A percentile compares a stretch with the other conserved stretches of the same genome.
phyloP scores from a whole-genome alignment of 2,329 filamentous ascomycete genomes.

The Talaromyces sp. region DNA sequence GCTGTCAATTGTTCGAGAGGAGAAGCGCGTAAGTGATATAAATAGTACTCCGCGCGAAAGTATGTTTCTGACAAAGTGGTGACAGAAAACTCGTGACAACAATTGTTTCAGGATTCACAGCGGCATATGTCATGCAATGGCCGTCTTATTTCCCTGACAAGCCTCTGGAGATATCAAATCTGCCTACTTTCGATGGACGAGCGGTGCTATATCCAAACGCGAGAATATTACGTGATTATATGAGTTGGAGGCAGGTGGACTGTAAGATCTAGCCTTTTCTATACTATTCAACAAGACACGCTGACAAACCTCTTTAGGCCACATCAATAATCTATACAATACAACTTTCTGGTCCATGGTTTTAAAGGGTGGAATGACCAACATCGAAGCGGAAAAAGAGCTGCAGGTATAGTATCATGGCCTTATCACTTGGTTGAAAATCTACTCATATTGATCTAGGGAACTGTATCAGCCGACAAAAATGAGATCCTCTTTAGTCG shows the following conservation, averaged over 20 bases:
- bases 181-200: slow-evolving; percentile 88
- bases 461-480: slow-evolving; percentile 79
- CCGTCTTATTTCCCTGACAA: slow-evolving; percentile 65
- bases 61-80: not conserved
- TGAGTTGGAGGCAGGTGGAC: slow-evolving; percentile 95
- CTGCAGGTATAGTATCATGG: slow-evolving; percentile 53
- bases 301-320: slow-evolving; percentile 48
- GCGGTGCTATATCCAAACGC: slow-evolving; percentile 84
- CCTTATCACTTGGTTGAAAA: slow-evolving; percentile 10
- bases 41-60: not conserved
- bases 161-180: slow-evolving; percentile 59
- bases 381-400: slow-evolving; percentile 72
- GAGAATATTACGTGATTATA: slow-evolving; percentile 81
- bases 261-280: slow-evolving; percentile 52
- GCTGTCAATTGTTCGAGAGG: slow-evolving; percentile 76
- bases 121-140: slow-evolving; percentile 84
- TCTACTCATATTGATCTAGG: slow-evolving; percentile 43
- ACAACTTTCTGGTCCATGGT: slow-evolving; percentile 93
- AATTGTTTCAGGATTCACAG: slow-evolving; percentile 86
- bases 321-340: slow-evolving; percentile 98
- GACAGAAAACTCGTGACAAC: slow-evolving; percentile 82
- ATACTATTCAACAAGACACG: not conserved
- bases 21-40: slow-evolving; percentile 58
- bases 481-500: slow-evolving; percentile 89
- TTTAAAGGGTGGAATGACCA: slow-evolving; percentile 66